phyloP scores from a whole-genome alignment of 345 rosid species.

The Balakata baccata region DNA sequence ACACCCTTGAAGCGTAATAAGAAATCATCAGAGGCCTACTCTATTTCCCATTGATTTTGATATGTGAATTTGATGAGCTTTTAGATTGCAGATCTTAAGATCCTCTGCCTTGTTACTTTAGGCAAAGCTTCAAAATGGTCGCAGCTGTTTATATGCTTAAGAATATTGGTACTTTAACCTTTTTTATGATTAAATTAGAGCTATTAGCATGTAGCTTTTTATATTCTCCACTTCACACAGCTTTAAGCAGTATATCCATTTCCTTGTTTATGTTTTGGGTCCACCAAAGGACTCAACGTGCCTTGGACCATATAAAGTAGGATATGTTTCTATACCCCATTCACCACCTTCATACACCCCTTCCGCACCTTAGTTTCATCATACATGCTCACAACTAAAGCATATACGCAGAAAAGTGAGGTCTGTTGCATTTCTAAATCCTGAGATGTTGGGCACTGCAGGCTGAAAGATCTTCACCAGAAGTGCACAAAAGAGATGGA shows the following conservation, averaged over 20 bases:
- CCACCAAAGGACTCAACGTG: neutral
- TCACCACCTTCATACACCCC: neutral
- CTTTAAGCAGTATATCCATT: too few relatives aligned
- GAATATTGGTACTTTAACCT: neutral
- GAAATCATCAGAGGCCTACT: neutral
- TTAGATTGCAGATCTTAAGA: neutral
- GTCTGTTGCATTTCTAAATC: neutral
- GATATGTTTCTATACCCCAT: neutral
- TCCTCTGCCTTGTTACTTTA: neutral
- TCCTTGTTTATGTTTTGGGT: too few relatives aligned
- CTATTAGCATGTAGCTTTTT: neutral
- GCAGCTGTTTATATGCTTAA: too few relatives aligned
- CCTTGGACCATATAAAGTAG: neutral
- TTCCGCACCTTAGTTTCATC: neutral
- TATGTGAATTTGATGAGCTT: neutral
- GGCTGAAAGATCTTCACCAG: slow-evolving; percentile 91
- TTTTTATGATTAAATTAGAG: neutral
- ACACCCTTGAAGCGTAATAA: neutral
- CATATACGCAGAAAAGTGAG: neutral
- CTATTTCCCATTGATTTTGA: neutral
- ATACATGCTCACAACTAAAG: neutral
- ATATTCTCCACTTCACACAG: neutral
- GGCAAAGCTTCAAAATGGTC: neutral
- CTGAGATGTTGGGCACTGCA: slow-evolving; percentile 33
- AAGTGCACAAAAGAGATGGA: slow-evolving; percentile 92